Conservation (phyloP, 73 alveolate species). For the Tetrahymena thermophila region DNA sequence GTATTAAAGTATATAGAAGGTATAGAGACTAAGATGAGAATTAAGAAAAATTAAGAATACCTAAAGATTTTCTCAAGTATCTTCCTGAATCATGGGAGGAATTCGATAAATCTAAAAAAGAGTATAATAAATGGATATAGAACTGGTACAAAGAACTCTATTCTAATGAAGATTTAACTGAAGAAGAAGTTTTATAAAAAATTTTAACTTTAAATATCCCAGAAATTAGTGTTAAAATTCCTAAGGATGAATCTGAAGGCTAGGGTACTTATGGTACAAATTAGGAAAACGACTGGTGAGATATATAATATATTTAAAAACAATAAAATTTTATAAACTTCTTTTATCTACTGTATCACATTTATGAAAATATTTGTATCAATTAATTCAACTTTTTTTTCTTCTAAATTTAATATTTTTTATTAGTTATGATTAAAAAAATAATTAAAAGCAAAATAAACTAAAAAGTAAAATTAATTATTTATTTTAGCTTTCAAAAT, state of each 20-base stretch:
- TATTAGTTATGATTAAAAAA: too few relatives aligned
- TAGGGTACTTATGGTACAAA: background rate
- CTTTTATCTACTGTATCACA: too few relatives aligned
- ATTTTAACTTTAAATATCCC: background rate
- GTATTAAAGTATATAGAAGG: background rate
- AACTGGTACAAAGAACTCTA: background rate
- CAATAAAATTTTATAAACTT: too few relatives aligned
- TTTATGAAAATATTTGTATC: too few relatives aligned
- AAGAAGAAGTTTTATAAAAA: background rate
- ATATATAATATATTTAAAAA: background rate
- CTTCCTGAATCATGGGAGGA: background rate
- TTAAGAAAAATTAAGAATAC: background rate
- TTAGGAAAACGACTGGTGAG: background rate
- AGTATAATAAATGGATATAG: background rate
- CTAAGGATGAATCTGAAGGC: background rate
- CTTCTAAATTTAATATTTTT: too few relatives aligned
- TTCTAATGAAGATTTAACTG: background rate
- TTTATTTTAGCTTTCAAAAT: too few relatives aligned
- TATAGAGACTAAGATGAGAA: background rate
- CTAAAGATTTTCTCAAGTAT: background rate
- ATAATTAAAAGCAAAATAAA: too few relatives aligned
- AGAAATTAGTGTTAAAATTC: background rate
- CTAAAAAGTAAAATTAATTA: too few relatives aligned
- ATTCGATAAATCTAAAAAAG: background rate
- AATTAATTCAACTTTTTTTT: too few relatives aligned